These are phyloP conservation scores for Vigna unguiculata DNA, from an alignment of 306 rosid genomes.

Conservation along the genomic window DNA sequence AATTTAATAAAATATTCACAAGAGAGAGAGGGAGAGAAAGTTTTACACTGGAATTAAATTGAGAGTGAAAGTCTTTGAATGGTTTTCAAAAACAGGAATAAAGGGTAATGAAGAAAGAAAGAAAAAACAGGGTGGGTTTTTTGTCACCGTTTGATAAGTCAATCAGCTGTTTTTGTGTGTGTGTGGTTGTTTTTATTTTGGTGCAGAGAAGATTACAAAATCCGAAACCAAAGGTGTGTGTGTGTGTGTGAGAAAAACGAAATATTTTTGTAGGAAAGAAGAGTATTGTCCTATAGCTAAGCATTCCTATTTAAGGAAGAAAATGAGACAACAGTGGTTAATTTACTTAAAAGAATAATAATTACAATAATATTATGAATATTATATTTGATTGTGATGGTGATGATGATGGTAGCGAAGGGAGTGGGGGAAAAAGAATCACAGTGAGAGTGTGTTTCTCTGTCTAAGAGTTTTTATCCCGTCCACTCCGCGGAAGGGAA, in stretches of 20 bases:
- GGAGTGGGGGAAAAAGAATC: conserved; percentile 86
- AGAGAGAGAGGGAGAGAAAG: background rate
- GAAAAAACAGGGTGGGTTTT: conserved; percentile 52
- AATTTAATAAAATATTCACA: background rate
- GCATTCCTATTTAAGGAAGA: conserved; percentile 53
- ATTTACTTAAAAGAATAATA: background rate
- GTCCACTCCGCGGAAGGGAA: conserved; percentile 63
- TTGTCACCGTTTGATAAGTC: conserved; percentile 49
- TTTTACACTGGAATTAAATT: background rate
- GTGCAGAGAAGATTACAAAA: conserved; percentile 31
- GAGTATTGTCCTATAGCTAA: conserved; percentile 27
- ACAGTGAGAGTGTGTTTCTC: conserved; percentile 67
- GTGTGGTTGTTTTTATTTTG: background rate
- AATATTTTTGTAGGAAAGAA: background rate
- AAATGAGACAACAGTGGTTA: conserved; percentile 35
- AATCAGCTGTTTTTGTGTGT: conserved; percentile 34
- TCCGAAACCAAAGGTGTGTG: background rate
- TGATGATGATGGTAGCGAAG: conserved; percentile 55
- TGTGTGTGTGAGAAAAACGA: conserved; percentile 29
- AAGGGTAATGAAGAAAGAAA: conserved; percentile 44
- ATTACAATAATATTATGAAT: background rate
- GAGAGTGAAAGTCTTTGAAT: background rate
- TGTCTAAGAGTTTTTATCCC: conserved; percentile 65
- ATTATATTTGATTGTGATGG: background rate
- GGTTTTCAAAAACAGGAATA: background rate